Evolutionary conservation across 176 grass and related monocot genomes (phyloP).

Genomic region (Melocanna baccifera): DNA sequence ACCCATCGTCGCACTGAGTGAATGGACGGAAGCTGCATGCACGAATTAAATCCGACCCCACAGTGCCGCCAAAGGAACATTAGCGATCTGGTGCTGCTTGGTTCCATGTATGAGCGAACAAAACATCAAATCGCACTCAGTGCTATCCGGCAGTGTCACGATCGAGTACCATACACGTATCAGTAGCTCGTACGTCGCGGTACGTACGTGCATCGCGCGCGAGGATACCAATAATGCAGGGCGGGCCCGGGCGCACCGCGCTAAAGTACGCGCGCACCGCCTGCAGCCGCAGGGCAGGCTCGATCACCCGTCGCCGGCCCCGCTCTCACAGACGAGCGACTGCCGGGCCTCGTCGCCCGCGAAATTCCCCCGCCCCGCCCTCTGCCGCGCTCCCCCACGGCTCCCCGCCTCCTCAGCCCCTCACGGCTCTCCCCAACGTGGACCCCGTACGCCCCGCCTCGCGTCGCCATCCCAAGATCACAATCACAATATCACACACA

Average conservation of each 20-base stretch:
- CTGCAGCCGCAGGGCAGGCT: not conserved
- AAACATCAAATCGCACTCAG: not conserved
- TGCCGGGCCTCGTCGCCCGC: not conserved
- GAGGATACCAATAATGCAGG: not conserved
- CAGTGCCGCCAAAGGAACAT: not conserved
- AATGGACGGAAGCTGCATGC: not conserved
- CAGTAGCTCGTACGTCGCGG: not conserved
- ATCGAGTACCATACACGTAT: not conserved
- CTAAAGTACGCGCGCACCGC: not conserved
- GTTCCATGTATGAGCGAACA: not conserved
- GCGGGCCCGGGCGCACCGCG: not conserved
- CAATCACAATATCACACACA: too few species aligned
- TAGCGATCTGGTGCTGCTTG: not conserved
- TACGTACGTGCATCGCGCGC: not conserved
- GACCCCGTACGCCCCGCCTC: not conserved
- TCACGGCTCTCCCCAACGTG: constrained; percentile 3
- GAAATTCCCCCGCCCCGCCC: not conserved
- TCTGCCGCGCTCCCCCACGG: constrained; percentile 7
- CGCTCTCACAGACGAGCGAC: constrained; percentile 7
- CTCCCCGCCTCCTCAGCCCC: not conserved
- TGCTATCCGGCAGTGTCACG: not conserved
- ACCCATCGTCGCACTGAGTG: not conserved
- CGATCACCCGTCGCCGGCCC: not conserved
- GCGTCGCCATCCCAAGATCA: too few species aligned
- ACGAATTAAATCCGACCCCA: not conserved